Percentiles rank a stretch among this genome's conserved stretches.
Evolutionary conservation across 2,329 filamentous ascomycete genomes (phyloP).

Genomic region (Aspergillus sp.): DNA sequence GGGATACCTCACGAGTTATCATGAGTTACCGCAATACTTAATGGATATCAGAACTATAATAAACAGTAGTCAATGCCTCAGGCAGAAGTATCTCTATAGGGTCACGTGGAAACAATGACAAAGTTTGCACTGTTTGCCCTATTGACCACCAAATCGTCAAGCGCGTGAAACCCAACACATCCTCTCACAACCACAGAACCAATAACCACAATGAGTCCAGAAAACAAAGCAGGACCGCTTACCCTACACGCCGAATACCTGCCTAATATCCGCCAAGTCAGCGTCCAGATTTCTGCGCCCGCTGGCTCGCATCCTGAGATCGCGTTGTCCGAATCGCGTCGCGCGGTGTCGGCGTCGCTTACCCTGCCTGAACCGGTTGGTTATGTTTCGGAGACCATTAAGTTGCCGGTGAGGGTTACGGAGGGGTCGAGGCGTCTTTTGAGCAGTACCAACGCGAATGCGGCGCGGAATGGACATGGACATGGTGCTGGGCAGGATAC

Average conservation of each 20-base stretch:
- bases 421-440: conserved; percentile 27
- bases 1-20: too few species aligned
- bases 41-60: too few species aligned
- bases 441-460: background rate
- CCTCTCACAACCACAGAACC: background rate
- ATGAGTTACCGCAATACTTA: too few species aligned
- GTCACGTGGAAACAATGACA: background rate
- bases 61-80: too few species aligned
- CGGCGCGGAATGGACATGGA: background rate
- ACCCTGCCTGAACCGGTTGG: conserved; percentile 31
- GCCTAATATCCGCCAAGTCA: conserved; percentile 60
- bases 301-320: conserved; percentile 18
- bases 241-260: conserved; percentile 61
- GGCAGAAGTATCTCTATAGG: too few species aligned
- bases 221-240: conserved; percentile 15
- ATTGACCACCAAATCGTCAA: background rate
- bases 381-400: conserved; percentile 41
- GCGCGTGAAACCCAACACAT: background rate
- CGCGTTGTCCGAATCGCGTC: conserved; percentile 36
- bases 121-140: background rate
- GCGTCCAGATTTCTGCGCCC: conserved; percentile 54
- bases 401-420: conserved; percentile 45
- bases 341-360: conserved; percentile 37
- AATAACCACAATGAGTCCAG: background rate
- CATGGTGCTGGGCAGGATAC: background rate